Evolutionary conservation across 345 rosid species (phyloP), one percentile per base, ranked within the genome.

Genomic region (Salix udensis): DNA sequence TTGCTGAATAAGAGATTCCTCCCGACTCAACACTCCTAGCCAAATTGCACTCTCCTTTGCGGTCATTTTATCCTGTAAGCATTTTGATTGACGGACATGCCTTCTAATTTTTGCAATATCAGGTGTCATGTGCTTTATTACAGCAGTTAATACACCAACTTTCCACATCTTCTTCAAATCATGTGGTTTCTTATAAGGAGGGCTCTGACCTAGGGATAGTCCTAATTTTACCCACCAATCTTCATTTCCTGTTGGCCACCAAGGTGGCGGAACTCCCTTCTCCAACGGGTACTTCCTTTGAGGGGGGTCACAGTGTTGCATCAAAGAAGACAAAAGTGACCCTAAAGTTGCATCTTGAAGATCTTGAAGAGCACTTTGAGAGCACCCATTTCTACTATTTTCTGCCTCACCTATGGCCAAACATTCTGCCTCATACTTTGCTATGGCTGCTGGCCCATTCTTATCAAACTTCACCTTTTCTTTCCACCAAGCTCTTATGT

Each of bases 111-210:
- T 96, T 12, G 97, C 94, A 68, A 92, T 88, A 83, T 96, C 95
- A 77, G 99, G 98, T 7, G 92, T 91, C 99, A 96, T 94, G 55
- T 96, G 99, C 84, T 88, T 94, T 83, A 96, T 96, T 46, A 96
- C 99, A 62, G 98, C 94, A 31, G 97, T 96, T 65, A 96, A 85
- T 48, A 96, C 98, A 28, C 97, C 99, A 31, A 96, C 97, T 77
- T 96, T 96, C 97, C 98, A 96, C 92, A 92, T 91, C 90, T 96
- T 96, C 83, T 96, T 96, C 73, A 96, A 88, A 86, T 96, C 98
- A 68, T 96, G 99, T 0, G 99, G 99, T 69, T 96, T 96, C 84
- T 88, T 89, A 78, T 96, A 96, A 7, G 93, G 98, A 74, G 98
- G 98, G 80, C 82, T 85, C 79, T 90, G 98, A 36, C 91, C 86